Percentiles rank a stretch among this genome's conserved stretches.
Conservation (phyloP, 106 monocot species). For the Phalaenopsis aphrodite region DNA sequence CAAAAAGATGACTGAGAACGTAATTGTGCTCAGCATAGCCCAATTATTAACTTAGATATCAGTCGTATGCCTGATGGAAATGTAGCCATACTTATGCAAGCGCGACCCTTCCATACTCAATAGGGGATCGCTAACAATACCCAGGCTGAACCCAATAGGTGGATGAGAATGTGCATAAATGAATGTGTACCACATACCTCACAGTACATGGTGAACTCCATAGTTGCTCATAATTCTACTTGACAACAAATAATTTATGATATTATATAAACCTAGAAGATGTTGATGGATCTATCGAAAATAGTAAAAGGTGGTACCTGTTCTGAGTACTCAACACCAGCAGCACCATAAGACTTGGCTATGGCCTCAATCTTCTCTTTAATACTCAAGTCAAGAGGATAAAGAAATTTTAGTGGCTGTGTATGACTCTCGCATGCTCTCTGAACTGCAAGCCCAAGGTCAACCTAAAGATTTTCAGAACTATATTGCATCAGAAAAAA, state of each 20-base stretch:
- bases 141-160: too few species aligned
- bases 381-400: slow-evolving; percentile 72
- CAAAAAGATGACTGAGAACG: too few species aligned
- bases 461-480: slow-evolving; percentile 49
- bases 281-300: background rate
- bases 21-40: too few species aligned
- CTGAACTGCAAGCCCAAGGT: slow-evolving; percentile 91
- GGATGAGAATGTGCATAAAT: too few species aligned
- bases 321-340: slow-evolving; percentile 91
- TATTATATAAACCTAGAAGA: background rate
- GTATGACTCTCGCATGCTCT: slow-evolving; percentile 76
- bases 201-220: too few species aligned
- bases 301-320: slow-evolving; percentile 43
- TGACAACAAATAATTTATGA: background rate
- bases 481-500: background rate
- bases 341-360: slow-evolving; percentile 86
- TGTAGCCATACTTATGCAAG: too few species aligned
- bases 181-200: too few species aligned
- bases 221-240: background rate
- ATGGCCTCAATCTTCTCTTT: slow-evolving; percentile 96
- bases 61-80: background rate
- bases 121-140: too few species aligned
- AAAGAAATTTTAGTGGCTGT: slow-evolving; percentile 62
- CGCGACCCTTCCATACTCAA: too few species aligned
- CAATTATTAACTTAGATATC: background rate